Percentiles rank a stretch among this genome's conserved stretches.
These are phyloP conservation scores for Scheffersomyces cryptocercus DNA, from an alignment of 1,139 yeast species.

Conservation along the genomic window DNA sequence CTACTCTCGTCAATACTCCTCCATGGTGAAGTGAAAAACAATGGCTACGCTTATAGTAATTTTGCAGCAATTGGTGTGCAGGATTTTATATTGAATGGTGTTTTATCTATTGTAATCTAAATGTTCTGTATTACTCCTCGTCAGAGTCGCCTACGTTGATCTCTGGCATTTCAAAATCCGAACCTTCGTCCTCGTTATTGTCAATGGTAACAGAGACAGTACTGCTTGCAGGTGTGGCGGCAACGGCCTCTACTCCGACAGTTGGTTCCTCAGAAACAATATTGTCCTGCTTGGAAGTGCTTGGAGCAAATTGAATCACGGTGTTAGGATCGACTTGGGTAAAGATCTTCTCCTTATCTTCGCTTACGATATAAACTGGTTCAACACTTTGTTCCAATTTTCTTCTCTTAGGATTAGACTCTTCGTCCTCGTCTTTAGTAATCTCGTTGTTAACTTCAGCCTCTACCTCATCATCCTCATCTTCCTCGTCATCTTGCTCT, in stretches of 20 bases:
- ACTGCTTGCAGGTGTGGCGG: neutral
- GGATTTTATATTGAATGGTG: too few relatives aligned
- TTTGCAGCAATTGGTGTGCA: too few relatives aligned
- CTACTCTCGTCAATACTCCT: too few relatives aligned
- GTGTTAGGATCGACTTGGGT: conserved; percentile 6
- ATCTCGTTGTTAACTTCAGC: neutral
- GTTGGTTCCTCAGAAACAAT: neutral
- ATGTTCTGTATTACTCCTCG: conserved; percentile 11
- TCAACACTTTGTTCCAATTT: neutral
- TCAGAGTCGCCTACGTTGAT: conserved; percentile 45
- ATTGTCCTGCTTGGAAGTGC: neutral
- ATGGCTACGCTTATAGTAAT: too few relatives aligned
- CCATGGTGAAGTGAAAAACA: too few relatives aligned
- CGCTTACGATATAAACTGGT: conserved; percentile 9
- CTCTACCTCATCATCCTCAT: conserved; percentile 20
- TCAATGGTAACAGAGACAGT: conserved; percentile 20
- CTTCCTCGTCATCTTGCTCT: conserved; percentile 19
- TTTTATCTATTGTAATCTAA: neutral
- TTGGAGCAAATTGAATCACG: conserved; percentile 9
- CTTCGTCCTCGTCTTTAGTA: conserved; percentile 8
- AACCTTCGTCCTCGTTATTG: conserved; percentile 30
- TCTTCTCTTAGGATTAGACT: neutral
- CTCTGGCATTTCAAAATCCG: conserved; percentile 61
- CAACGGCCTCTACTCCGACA: neutral
- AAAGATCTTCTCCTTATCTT: conserved; percentile 5